Base-by-base conservation (phyloP, 192 early-diverging fungal genomes). In the Coemansia sp. region DNA sequence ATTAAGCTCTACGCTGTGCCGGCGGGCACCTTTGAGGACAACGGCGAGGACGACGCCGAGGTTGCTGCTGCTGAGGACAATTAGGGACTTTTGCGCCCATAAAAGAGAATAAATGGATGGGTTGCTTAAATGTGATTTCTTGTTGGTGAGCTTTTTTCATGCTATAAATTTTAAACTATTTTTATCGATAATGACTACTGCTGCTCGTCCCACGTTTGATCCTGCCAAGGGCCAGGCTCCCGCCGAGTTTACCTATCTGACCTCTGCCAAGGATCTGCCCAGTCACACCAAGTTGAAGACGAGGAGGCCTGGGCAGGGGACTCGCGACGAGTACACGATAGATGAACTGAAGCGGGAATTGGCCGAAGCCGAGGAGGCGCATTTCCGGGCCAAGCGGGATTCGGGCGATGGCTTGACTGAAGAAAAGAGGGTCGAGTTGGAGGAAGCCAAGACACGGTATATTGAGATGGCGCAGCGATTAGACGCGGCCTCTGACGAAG, bases 1-100 rank as follows among this genome's bases (percentile, higher is more conserved):
- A 85, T 96, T 64, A 85, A 88, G 47, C 59, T 96, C 35, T 96
- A 94, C 79, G 66, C 86, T 52, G 90, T 96, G 11, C 93, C 93
- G 36, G 70, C 80, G 12, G 82, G 84, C 61, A 84, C 88, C 25
- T 89, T 92, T 70, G 89, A 91, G 20, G 75, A 82, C 9, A 72
- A 61, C 26, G 63, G 56, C 47, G 67, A 66, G 41, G 68, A 73
- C 10, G 62, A 67, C 9, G 65, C 59, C 10, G 13, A 58, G 13
- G 16, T 26, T 55, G 52, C 52, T 55, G 43, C 57, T 25, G 59
- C 57, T 25, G 41, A 48, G 31, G 64, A 53, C 35, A 6, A 43
- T 37, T 65, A n/a, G 43, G 8, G 16, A n/a, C 26, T 6, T 28
- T 31, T 31, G 1, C 4, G 25, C 52, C 52, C 52, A 55, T 55